Conservation (phyloP, 1,284 basidiomycete genomes). For the Rhodotorula sp. region DNA sequence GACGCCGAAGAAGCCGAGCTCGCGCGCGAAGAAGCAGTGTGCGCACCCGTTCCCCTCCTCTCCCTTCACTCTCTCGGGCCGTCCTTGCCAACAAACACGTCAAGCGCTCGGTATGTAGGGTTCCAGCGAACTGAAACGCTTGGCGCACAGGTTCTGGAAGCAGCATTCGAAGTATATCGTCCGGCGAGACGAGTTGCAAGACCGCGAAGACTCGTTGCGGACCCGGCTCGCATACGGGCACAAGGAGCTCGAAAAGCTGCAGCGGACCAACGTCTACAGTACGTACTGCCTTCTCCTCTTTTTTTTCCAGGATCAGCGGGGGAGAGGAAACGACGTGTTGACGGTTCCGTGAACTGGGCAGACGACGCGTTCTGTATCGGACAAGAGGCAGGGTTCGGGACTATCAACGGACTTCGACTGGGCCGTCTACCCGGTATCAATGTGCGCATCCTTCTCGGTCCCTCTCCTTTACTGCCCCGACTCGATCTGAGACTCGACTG, state of each 20-base stretch:
- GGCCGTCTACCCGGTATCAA: slow-evolving; percentile 77
- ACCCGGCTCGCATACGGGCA: slow-evolving; percentile 56
- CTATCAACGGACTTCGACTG: slow-evolving; percentile 90
- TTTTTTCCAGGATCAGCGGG: not conserved
- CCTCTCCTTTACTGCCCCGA: slow-evolving; percentile 56
- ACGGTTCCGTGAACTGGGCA: slow-evolving; percentile 1
- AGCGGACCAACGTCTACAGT: slow-evolving; percentile 91
- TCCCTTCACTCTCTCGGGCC: not conserved
- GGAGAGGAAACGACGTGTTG: too few species aligned
- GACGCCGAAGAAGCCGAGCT: slow-evolving; percentile 49
- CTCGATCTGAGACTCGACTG: slow-evolving; percentile 48
- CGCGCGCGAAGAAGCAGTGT: slow-evolving; percentile 76
- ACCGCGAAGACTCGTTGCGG: slow-evolving; percentile 66
- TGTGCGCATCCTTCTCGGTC: slow-evolving; percentile 53
- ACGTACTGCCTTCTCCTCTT: not conserved
- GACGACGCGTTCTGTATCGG: slow-evolving; percentile 97
- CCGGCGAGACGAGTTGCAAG: slow-evolving; percentile 62
- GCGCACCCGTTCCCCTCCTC: slow-evolving; percentile 55
- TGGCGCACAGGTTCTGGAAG: slow-evolving; percentile 71
- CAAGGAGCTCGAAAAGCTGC: slow-evolving; percentile 72
- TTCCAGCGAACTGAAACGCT: not conserved
- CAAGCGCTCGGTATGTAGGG: too few species aligned
- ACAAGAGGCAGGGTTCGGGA: slow-evolving; percentile 87
- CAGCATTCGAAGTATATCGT: slow-evolving; percentile 69
- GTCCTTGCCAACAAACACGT: too few species aligned